A percentile compares a stretch with the other conserved stretches of the same genome.
Conservation (phyloP, 768 basidiomycete species). For the Boletales sp. region DNA sequence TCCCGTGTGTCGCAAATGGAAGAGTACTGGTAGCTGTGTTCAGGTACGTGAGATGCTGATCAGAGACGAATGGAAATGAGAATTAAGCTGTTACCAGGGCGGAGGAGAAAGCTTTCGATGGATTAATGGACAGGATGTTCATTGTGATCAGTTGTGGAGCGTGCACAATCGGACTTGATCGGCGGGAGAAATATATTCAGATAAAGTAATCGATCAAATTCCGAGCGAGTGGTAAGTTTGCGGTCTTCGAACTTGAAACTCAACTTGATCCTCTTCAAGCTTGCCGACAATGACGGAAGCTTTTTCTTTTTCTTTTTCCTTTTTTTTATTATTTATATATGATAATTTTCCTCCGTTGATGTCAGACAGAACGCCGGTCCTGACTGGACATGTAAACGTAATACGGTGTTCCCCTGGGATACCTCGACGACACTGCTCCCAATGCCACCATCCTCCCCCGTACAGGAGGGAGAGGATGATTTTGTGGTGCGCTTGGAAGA, state of each 20-base stretch:
- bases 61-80: neutral
- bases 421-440: neutral
- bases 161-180: slow-evolving; percentile 32
- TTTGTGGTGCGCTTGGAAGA: too few species aligned
- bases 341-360: slow-evolving; percentile 25
- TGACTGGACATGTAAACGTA: slow-evolving; percentile 14
- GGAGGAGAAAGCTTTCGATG: neutral
- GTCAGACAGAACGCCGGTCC: slow-evolving; percentile 17
- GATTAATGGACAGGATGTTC: neutral
- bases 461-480: too few species aligned
- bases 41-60: slow-evolving; percentile 16
- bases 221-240: slow-evolving; percentile 27
- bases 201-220: slow-evolving; percentile 31
- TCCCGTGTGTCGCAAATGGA: neutral
- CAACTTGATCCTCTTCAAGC: slow-evolving; percentile 26
- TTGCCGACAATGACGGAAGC: slow-evolving; percentile 31
- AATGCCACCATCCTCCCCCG: slow-evolving; percentile 1
- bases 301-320: slow-evolving; percentile 4
- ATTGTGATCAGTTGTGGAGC: slow-evolving; percentile 13
- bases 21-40: neutral
- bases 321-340: too few species aligned
- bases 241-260: slow-evolving; percentile 31
- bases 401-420: slow-evolving; percentile 2
- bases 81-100: slow-evolving; percentile 5
- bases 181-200: slow-evolving; percentile 30